Base-by-base conservation (phyloP, 2,329 filamentous ascomycete species). In the Escovopsis weberi region DNA sequence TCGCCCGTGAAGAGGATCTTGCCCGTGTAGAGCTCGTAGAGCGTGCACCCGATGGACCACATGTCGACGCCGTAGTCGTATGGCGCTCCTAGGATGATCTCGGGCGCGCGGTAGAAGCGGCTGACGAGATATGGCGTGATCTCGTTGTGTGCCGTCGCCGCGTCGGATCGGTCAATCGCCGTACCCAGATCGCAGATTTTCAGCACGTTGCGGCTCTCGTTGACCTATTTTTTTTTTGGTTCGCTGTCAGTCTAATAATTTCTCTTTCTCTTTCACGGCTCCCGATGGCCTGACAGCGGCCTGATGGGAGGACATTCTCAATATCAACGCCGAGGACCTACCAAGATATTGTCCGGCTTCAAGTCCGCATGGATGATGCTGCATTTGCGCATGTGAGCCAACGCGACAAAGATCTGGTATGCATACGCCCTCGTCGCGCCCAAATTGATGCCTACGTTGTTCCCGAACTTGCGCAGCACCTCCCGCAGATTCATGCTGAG, bases 151-250 rank as follows among this genome's bases (percentile, higher is more conserved):
- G 72, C 70, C n/a, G 72, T 77, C 18, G 72, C 73, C 2, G 74
- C 74, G 53, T 98, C 91, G 11, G 84, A 82, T 43, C 82, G 80
- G 55, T 94, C 84, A 44, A 89, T 89, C 26, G 91, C 91, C n/a
- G 91, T 96, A 42, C 91, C 91, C 57, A 98, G 66, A 69, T 98
- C 91, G 60, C 88, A 95, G 42, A 98, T 85, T 62, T 98, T 98
- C 55, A 98, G 74, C 26, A 86, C 64, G 51, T 82, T 94, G 46
- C 84, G 80, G 46, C 70, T 78, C 50, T 94, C 85, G 52, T 89
- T 91, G 51, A 89, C 74, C 74, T 4, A 5, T 34, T 23, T 4
- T 6, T 34, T 23, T 23, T 23, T n/a, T n/a, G n/a, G 23, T 23
- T 23, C 23, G 3, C 23, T 23, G 28, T 32, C 33, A 19, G 12